A percentile compares a stretch with the other conserved stretches of the same genome.
phyloP scores from a whole-genome alignment of 371 early-diverging fungal genomes.

The Dichotomocladium elegans region DNA sequence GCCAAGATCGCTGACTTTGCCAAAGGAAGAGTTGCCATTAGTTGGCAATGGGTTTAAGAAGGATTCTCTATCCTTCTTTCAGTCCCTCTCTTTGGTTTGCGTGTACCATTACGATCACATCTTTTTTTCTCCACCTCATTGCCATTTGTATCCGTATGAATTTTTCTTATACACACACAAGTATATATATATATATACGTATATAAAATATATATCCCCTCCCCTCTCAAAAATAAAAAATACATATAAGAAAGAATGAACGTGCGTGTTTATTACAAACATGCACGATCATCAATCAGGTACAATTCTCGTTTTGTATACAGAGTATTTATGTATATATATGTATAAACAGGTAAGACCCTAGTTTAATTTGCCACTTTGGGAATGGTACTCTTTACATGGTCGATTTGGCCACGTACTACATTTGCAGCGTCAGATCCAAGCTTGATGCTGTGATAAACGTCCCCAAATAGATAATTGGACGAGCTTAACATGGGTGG shows the following conservation, averaged over 20 bases:
- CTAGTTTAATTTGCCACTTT: conserved; percentile 4
- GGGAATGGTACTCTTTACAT: conserved; percentile 5
- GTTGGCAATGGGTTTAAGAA: conserved; percentile 40
- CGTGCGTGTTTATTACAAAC: not conserved
- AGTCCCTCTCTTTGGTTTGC: too few relatives aligned
- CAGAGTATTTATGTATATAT: too few relatives aligned
- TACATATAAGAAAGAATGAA: not conserved
- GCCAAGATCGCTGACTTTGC: conserved; percentile 32
- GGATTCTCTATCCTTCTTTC: not conserved
- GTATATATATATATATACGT: too few relatives aligned
- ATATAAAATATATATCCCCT: not conserved
- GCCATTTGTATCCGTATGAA: too few relatives aligned
- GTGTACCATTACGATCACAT: too few relatives aligned
- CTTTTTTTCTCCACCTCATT: too few relatives aligned
- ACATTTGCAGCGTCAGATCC: conserved; percentile 10
- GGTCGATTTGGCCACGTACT: conserved; percentile 4
- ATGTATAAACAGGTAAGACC: too few relatives aligned
- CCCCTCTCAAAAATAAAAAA: not conserved
- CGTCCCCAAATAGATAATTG: too few relatives aligned
- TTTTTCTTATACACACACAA: too few relatives aligned
- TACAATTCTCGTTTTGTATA: too few relatives aligned
- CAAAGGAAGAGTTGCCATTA: conserved; percentile 43
- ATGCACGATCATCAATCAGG: too few relatives aligned
- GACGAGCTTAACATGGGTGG: too few relatives aligned
- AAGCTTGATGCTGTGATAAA: conserved; percentile 7